Base-by-base conservation (phyloP, 768 basidiomycete species). In the Hygrophorus russula region DNA sequence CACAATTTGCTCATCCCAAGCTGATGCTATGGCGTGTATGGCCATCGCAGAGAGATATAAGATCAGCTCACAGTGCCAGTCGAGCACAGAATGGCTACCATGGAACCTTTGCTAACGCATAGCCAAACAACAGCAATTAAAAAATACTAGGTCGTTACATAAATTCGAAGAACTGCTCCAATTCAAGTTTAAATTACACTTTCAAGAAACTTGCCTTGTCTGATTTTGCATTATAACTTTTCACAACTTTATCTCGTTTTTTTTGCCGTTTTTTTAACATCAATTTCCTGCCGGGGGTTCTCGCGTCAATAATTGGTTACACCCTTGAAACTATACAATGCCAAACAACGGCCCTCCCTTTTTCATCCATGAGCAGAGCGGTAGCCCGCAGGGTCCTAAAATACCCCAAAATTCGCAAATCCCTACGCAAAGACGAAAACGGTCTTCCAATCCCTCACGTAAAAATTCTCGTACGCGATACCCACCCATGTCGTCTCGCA, bases 1-100 rank as follows among this genome's bases (percentile, higher is more conserved):
- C 24, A 89, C 87, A 44, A 89, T 85, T 29, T 75, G 75, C 56
- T 86, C 84, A 59, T 87, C 86, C 84, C 85, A 89, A 30, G 76
- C 70, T 39, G 80, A 24, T 24, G 24, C 24, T 7, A 24, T 24
- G 3, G 24, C 24, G 24, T 24, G 24, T 24, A 24, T 24, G 24
- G 24, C 24, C 24, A 24, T 24, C 4, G 24, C 24, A 3, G 7
- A 24, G 7, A 24, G 24, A 24, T 7, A 3, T 24, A 7, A 24
- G 7, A 24, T 24, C 7, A 7, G 24, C 24, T n/a, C n/a, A n/a
- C n/a, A n/a, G n/a, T n/a, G 7, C 4, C 24, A 24, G 24, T 24
- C 24, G 24, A 24, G 4, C 24, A 24, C 24, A 24, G 24, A 24
- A 24, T 24, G 24, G 24, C 24, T 24, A 24, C 24, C 24, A 24